Base-by-base conservation (phyloP, 257 asterid genomes). In the Mitragyna speciosa region DNA sequence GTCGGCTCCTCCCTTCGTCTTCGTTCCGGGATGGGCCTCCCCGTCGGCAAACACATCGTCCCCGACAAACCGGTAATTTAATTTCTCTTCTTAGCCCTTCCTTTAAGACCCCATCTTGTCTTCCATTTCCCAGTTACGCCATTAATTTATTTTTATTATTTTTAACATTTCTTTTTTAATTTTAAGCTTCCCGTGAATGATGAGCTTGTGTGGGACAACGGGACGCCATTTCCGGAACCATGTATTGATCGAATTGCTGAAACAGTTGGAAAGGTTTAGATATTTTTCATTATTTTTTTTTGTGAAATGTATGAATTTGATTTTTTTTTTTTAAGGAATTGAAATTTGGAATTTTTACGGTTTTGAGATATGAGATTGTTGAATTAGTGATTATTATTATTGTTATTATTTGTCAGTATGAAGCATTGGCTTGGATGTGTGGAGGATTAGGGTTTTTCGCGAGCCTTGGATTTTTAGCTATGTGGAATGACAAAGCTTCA, bases 11-110 rank as follows among this genome's bases (percentile, higher is more conserved):
- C 99, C 51, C 89, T 95, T 78, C 97, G 99, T 22, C 92, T 83
- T 65, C 95, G 97, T 52, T 81, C 99, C 83, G 98, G 98, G 76
- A 93, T 95, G 99, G 97, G 99, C 41, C 95, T 93, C 73, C 97
- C 97, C 66, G 98, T 92, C 75, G 98, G 99, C 45, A 92, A 91
- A 84, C 99, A 92, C 83, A 89, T 91, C 79, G 98, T 95, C 72
- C 99, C 99, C 22, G 91, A 92, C 76, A 93, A 85, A 76, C 99
- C 98, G 73, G 98, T 95, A 85, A 81, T n/a, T 12, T 2, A 0
- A 30, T 6, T 56, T 22, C 64, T 28, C 26, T 45, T 64, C 58
- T 73, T 7, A 39, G 1, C n/a, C 6, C 19, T 79, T 74, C 48
- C 61, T 33, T 20, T 36, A 15, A 56, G n/a, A 15, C 9, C 45